A percentile compares a stretch with the other conserved stretches of the same genome.
Evolutionary conservation across 2,329 filamentous ascomycete species (phyloP).

Genomic region (Cladosporium cucumerinum): DNA sequence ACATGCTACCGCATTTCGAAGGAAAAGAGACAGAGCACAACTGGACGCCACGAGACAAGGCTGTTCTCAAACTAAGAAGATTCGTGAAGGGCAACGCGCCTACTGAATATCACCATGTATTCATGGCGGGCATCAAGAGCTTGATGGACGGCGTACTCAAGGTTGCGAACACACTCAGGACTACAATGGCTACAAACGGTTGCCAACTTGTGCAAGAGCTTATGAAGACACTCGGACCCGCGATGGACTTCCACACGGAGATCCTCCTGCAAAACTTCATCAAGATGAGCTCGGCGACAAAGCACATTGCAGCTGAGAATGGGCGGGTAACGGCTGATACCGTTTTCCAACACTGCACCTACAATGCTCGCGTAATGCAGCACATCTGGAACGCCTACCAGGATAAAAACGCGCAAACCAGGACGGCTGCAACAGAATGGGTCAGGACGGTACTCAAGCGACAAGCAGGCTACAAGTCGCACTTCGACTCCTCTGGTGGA

Average conservation of each 20-base stretch:
- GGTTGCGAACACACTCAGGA: conserved; percentile 75
- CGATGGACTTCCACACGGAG: conserved; percentile 84
- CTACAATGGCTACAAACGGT: conserved; percentile 83
- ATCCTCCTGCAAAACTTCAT: conserved; percentile 84
- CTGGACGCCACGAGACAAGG: conserved; percentile 83
- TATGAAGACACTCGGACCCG: conserved; percentile 69
- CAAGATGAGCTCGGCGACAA: conserved; percentile 84
- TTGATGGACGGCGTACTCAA: conserved; percentile 88
- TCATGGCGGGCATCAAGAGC: conserved; percentile 66
- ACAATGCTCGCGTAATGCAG: conserved; percentile 76
- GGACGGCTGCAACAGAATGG: conserved; percentile 77
- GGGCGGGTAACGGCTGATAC: conserved; percentile 78
- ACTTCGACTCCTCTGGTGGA: conserved; percentile 80
- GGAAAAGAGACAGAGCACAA: conserved; percentile 88
- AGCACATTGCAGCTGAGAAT: conserved; percentile 85
- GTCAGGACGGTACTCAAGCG: conserved; percentile 76
- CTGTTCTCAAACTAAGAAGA: conserved; percentile 69
- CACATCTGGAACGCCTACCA: conserved; percentile 78
- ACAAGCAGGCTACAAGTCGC: conserved; percentile 72
- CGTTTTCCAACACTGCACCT: conserved; percentile 75
- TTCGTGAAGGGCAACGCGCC: conserved; percentile 81
- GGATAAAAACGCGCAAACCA: conserved; percentile 90
- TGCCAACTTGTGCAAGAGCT: conserved; percentile 83
- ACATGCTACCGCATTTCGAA: conserved; percentile 79
- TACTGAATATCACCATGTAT: conserved; percentile 69